Conservation (phyloP, 2,329 filamentous ascomycete species). For the Nemania serpens region DNA sequence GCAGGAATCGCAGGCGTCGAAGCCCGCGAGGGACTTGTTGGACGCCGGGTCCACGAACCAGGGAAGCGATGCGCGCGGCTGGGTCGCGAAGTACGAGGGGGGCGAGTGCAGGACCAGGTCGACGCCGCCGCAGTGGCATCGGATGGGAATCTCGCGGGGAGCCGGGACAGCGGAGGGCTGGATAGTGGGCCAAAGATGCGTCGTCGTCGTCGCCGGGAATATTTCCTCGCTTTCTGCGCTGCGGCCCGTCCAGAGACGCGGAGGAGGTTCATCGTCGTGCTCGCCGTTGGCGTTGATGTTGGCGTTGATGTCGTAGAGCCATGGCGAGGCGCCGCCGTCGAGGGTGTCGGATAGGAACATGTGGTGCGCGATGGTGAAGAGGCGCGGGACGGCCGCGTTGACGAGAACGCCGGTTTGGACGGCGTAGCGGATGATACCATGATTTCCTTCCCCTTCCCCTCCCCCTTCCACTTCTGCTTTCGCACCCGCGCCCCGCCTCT, state of each 20-base stretch:
- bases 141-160: slow-evolving; percentile 41
- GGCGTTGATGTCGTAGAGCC: slow-evolving; percentile 48
- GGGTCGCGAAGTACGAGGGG: slow-evolving; percentile 35
- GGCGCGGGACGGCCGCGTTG: slow-evolving; percentile 36
- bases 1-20: slow-evolving; percentile 56
- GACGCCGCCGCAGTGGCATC: slow-evolving; percentile 54
- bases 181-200: no score
- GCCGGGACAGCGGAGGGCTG: no score
- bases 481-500: slow-evolving; percentile 14
- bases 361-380: slow-evolving; percentile 45
- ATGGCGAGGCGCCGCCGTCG: slow-evolving; percentile 57
- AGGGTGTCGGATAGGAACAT: slow-evolving; percentile 55
- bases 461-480: background rate
- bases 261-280: slow-evolving; percentile 34
- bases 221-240: background rate
- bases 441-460: background rate
- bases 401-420: slow-evolving; percentile 47
- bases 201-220: background rate
- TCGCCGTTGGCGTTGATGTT: no score
- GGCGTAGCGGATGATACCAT: slow-evolving; percentile 34
- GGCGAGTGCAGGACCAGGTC: slow-evolving; percentile 46
- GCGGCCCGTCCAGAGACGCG: slow-evolving; percentile 37
- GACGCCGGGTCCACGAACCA: slow-evolving; percentile 50
- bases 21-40: slow-evolving; percentile 45
- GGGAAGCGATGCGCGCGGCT: slow-evolving; percentile 42